Percentiles rank a stretch among this genome's conserved stretches.
These are phyloP conservation scores for Barnettozyma pratensis DNA, from an alignment of 805 yeast species.

Conservation along the genomic window DNA sequence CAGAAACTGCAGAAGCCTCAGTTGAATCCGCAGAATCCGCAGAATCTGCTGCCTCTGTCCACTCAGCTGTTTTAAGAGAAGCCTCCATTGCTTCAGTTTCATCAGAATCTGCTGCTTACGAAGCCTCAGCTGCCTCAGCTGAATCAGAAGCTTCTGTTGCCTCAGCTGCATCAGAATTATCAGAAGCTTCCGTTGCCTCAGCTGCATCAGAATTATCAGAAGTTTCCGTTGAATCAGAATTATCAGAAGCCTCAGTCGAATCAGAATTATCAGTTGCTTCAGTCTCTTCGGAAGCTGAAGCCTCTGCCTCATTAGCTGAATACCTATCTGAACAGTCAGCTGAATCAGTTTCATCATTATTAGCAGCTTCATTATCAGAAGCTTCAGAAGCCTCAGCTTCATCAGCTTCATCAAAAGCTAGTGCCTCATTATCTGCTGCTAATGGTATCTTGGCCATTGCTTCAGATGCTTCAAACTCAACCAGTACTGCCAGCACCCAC, in stretches of 20 bases:
- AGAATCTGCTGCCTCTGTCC: constrained; percentile 10
- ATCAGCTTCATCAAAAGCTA: neutral
- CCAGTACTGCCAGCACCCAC: constrained; percentile 26
- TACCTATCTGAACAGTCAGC: constrained; percentile 20
- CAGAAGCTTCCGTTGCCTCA: constrained; percentile 20
- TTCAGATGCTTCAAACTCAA: constrained; percentile 30
- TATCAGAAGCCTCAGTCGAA: constrained; percentile 16
- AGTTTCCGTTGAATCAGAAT: neutral
- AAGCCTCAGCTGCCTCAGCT: constrained; percentile 18
- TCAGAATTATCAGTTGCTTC: constrained; percentile 20
- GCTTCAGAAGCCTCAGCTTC: constrained; percentile 16
- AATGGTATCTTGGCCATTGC: constrained; percentile 34
- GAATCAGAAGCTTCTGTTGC: constrained; percentile 17
- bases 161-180: constrained; percentile 19
- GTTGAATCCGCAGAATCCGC: constrained; percentile 13
- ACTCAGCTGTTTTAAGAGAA: neutral
- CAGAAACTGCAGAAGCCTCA: constrained; percentile 20
- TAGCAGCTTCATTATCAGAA: neutral
- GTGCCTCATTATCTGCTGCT: constrained; percentile 16
- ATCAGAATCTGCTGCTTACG: constrained; percentile 15
- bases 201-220: constrained; percentile 7
- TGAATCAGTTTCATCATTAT: constrained; percentile 13
- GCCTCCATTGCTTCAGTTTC: constrained; percentile 23
- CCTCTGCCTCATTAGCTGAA: constrained; percentile 15
- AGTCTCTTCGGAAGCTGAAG: constrained; percentile 15